These are phyloP conservation scores for Tarenaya hassleriana DNA, from an alignment of 345 rosid species.

Conservation along the genomic window DNA sequence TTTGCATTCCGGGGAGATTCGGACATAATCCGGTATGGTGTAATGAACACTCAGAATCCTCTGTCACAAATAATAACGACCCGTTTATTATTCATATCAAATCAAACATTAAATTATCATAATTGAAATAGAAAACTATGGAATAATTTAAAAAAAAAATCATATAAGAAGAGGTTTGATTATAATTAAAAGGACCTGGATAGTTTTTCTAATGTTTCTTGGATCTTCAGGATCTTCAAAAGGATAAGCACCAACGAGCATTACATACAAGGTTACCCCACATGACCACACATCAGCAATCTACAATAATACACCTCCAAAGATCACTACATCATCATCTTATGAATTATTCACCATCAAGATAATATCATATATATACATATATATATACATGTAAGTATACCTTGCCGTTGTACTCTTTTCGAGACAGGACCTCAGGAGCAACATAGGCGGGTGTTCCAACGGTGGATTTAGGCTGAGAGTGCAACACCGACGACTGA, in stretches of 20 bases:
- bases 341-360: too few species aligned
- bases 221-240: constrained; percentile 80
- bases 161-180: constrained; percentile 17
- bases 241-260: constrained; percentile 85
- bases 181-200: constrained; percentile 40
- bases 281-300: constrained; percentile 90
- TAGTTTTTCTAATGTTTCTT: constrained; percentile 65
- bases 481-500: constrained; percentile 77
- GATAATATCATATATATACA: too few species aligned
- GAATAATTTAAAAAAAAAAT: neutral
- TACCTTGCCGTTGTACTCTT: constrained; percentile 87
- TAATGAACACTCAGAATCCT: constrained; percentile 82
- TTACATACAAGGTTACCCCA: constrained; percentile 80
- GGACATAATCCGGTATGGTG: constrained; percentile 82
- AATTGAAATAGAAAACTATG: neutral
- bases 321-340: too few species aligned
- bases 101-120: neutral
- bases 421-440: constrained; percentile 66
- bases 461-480: constrained; percentile 94
- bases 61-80: constrained; percentile 34
- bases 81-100: constrained; percentile 1
- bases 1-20: constrained; percentile 66
- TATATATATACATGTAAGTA: neutral
- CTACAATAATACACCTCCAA: constrained; percentile 25
- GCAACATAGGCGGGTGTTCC: constrained; percentile 95